Evolutionary conservation across 1,284 basidiomycete genomes (phyloP).

Genomic region (Coniferiporia weirii): DNA sequence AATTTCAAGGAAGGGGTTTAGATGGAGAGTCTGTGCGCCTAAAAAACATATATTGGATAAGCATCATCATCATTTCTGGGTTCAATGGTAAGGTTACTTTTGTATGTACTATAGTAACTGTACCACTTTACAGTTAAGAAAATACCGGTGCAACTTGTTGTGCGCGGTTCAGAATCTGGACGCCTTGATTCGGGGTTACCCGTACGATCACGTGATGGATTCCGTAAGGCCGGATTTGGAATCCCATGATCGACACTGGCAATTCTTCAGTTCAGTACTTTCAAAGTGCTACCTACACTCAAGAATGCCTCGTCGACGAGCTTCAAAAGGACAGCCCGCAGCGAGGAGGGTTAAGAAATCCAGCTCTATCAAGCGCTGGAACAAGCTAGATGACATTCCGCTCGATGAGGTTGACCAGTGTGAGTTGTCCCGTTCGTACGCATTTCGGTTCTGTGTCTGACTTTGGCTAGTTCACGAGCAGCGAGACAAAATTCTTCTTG

Average conservation of each 20-base stretch:
- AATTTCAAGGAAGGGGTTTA: no score
- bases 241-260: neutral
- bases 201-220: neutral
- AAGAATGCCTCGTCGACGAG: conserved; percentile 30
- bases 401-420: conserved; percentile 75
- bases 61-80: no score
- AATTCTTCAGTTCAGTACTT: neutral
- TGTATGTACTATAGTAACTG: no score
- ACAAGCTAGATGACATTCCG: conserved; percentile 58
- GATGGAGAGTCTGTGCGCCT: no score
- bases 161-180: no score
- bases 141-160: no score
- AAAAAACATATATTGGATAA: no score
- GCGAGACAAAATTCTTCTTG: conserved; percentile 75
- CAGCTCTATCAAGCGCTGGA: conserved; percentile 50
- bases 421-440: conserved; percentile 31
- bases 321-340: conserved; percentile 23
- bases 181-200: no score
- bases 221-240: neutral
- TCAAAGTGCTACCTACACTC: no score
- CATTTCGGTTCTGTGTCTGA: neutral
- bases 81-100: no score
- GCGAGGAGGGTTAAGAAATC: conserved; percentile 36
- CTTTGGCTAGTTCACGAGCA: conserved; percentile 52
- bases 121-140: no score